Conservation (phyloP, 805 yeast species). For the Cyberlindnera galapagoensis region DNA sequence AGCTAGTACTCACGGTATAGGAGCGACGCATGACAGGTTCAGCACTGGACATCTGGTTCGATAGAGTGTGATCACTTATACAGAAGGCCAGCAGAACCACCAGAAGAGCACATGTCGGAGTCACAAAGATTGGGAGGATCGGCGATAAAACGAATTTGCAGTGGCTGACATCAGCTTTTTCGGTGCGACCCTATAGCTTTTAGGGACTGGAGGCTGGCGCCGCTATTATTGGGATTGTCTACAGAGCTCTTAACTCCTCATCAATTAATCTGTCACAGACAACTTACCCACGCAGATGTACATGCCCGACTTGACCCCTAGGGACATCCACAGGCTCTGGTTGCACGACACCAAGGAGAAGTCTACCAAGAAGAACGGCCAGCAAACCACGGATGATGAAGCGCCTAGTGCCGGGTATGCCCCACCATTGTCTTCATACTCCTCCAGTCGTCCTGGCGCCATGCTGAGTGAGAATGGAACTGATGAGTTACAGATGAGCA, state of each 20-base stretch:
- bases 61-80: too few species aligned
- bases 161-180: too few species aligned
- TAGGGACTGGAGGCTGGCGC: too few species aligned
- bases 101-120: not conserved
- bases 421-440: slow-evolving; percentile 50
- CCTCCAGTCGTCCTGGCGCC: slow-evolving; percentile 39
- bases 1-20: slow-evolving; percentile 9
- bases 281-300: too few species aligned
- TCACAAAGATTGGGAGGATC: not conserved
- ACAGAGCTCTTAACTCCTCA: too few species aligned
- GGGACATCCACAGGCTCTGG: slow-evolving; percentile 43
- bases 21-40: slow-evolving; percentile 13
- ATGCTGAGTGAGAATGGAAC: slow-evolving; percentile 3
- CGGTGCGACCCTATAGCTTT: too few species aligned
- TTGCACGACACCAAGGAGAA: slow-evolving; percentile 12
- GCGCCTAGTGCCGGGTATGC: slow-evolving; percentile 31
- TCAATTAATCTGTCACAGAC: too few species aligned
- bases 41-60: not conserved
- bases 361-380: slow-evolving; percentile 3
- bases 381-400: slow-evolving; percentile 1
- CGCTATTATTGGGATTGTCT: too few species aligned
- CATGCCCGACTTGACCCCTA: slow-evolving; percentile 39
- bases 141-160: not conserved
- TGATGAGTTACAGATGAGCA: slow-evolving; percentile 8
- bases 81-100: not conserved